Evolutionary conservation across 2,329 filamentous ascomycete genomes (phyloP).

Genomic region (Cordyceps cicadae): DNA sequence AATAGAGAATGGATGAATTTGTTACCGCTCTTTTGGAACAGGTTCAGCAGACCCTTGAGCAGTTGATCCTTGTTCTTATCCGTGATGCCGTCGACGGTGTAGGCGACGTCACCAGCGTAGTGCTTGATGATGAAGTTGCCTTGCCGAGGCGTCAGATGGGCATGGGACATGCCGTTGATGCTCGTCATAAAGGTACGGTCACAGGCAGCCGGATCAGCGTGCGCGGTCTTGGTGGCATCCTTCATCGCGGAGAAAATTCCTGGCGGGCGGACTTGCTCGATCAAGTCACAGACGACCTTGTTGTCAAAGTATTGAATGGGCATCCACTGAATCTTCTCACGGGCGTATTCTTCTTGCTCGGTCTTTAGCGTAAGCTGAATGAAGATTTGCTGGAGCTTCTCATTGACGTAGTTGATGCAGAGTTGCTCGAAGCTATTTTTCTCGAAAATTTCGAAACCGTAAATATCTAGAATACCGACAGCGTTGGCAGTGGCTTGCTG

Average conservation of each 20-base stretch:
- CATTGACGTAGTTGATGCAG: slow-evolving; percentile 99
- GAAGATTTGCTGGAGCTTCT: slow-evolving; percentile 98
- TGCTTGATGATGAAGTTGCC: slow-evolving; percentile 98
- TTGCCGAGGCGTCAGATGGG: slow-evolving; percentile 84
- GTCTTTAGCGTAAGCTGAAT: slow-evolving; percentile 95
- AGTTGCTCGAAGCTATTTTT: slow-evolving; percentile 98
- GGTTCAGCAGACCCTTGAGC: slow-evolving; percentile 82
- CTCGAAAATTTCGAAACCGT: slow-evolving; percentile 98
- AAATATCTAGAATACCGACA: slow-evolving; percentile 96
- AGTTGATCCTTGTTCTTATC: slow-evolving; percentile 99
- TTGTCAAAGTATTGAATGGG: slow-evolving; percentile 99
- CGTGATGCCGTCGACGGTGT: slow-evolving; percentile 92
- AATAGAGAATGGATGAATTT: slow-evolving; percentile 81
- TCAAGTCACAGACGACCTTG: slow-evolving; percentile 95
- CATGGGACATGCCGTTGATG: slow-evolving; percentile 82
- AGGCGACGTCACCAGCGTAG: slow-evolving; percentile 93
- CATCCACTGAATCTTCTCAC: slow-evolving; percentile 96
- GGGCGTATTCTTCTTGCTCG: slow-evolving; percentile 93
- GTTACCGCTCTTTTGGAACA: slow-evolving; percentile 79
- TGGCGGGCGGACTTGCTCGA: slow-evolving; percentile 82
- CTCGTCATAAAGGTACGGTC: slow-evolving; percentile 94
- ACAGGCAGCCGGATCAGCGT: slow-evolving; percentile 87
- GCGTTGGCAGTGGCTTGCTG: slow-evolving; percentile 68
- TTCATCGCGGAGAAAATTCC: slow-evolving; percentile 95
- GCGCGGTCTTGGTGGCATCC: slow-evolving; percentile 96